Evolutionary conservation across 768 basidiomycete species (phyloP).

Genomic region (Clitopilus hobsonii): DNA sequence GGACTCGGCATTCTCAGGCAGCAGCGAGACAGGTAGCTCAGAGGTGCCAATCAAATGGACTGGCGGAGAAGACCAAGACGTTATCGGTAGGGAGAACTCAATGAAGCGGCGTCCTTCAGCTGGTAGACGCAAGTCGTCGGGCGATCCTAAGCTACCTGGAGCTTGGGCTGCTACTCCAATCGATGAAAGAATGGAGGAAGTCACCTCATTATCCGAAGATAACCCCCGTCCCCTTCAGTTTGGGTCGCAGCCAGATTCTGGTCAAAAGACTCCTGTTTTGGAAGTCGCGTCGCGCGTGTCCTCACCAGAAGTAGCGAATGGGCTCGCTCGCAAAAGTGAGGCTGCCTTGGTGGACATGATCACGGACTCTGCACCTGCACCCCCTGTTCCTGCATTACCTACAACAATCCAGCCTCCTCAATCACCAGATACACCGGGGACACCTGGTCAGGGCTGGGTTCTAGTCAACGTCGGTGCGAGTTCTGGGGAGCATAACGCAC

Average conservation of each 20-base stretch:
- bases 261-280: constrained; percentile 32
- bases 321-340: constrained; percentile 51
- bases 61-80: constrained; percentile 23
- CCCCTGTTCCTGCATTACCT: constrained; percentile 13
- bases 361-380: constrained; percentile 22
- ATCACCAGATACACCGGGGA: constrained; percentile 4
- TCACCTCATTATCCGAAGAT: constrained; percentile 1
- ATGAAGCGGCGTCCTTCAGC: constrained; percentile 3
- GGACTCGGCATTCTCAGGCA: constrained; percentile 58
- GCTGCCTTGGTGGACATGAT: constrained; percentile 54
- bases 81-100: constrained; percentile 4
- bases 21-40: constrained; percentile 33
- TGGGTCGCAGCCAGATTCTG: constrained; percentile 16
- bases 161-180: constrained; percentile 53
- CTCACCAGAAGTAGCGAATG: constrained; percentile 36
- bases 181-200: constrained; percentile 37
- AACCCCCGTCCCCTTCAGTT: constrained; percentile 14
- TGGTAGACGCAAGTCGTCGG: constrained; percentile 18
- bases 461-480: constrained; percentile 36
- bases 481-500: neutral
- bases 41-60: constrained; percentile 64
- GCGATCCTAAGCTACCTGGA: constrained; percentile 43
- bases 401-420: neutral
- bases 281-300: constrained; percentile 47
- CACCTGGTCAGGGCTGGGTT: constrained; percentile 56